Percentiles rank a stretch among this genome's conserved stretches.
phyloP scores from a whole-genome alignment of 305 asterid genomes.

The Andrographis paniculata region DNA sequence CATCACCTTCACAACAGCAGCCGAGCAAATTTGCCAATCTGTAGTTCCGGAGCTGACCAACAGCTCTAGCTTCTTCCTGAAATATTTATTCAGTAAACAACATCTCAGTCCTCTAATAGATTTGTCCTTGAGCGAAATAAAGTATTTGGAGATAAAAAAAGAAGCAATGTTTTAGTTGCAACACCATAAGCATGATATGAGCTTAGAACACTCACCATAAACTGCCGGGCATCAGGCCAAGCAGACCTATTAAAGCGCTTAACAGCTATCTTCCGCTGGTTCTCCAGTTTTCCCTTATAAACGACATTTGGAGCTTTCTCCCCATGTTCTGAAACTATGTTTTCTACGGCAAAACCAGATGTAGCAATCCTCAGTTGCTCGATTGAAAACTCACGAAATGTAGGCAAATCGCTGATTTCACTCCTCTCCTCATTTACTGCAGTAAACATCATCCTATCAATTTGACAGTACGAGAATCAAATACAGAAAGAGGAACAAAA shows the following conservation, averaged over 20 bases:
- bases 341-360: slow-evolving; percentile 72
- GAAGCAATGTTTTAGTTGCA: neutral
- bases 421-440: slow-evolving; percentile 68
- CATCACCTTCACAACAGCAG: slow-evolving; percentile 73
- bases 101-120: neutral
- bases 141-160: too few species aligned
- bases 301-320: slow-evolving; percentile 64
- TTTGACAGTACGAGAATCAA: slow-evolving; percentile 1
- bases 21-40: slow-evolving; percentile 80
- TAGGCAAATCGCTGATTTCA: slow-evolving; percentile 72
- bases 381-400: slow-evolving; percentile 69
- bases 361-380: slow-evolving; percentile 85
- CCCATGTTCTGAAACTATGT: slow-evolving; percentile 61
- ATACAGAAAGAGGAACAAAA: neutral
- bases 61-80: slow-evolving; percentile 90
- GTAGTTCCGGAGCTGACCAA: slow-evolving; percentile 77
- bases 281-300: slow-evolving; percentile 50
- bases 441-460: slow-evolving; percentile 16
- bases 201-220: slow-evolving; percentile 30
- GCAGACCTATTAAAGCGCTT: slow-evolving; percentile 54
- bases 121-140: slow-evolving; percentile 4
- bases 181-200: neutral
- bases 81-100: slow-evolving; percentile 9
- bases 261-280: slow-evolving; percentile 41
- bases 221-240: slow-evolving; percentile 66